A percentile compares a stretch with the other conserved stretches of the same genome.
These are phyloP conservation scores for Circinella umbellata DNA, from an alignment of 371 early-diverging fungal species.

Conservation along the genomic window DNA sequence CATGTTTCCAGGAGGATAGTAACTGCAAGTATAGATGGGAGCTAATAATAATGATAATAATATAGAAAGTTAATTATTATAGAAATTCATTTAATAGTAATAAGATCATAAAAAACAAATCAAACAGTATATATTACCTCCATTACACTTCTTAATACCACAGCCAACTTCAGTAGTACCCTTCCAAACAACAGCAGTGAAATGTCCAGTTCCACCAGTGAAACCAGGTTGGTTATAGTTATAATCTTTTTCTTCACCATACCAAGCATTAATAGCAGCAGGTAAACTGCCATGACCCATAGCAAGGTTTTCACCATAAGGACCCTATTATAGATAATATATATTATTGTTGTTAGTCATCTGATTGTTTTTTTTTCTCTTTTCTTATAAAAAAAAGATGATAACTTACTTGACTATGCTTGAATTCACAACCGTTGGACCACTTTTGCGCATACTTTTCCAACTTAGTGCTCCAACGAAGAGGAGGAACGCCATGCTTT, in stretches of 20 bases:
- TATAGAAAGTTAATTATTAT: background rate
- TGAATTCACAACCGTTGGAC: constrained; percentile 45
- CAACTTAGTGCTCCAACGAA: constrained; percentile 48
- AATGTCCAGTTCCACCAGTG: constrained; percentile 46
- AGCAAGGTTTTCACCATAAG: constrained; percentile 56
- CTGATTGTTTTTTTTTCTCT: background rate
- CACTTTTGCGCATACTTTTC: constrained; percentile 55
- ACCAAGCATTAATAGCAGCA: constrained; percentile 44
- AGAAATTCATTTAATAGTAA: background rate
- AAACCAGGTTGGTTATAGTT: constrained; percentile 41
- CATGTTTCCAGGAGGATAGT: constrained; percentile 51
- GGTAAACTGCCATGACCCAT: constrained; percentile 39
- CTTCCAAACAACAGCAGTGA: constrained; percentile 61
- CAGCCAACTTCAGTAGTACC: constrained; percentile 54
- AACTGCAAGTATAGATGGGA: constrained; percentile 54
- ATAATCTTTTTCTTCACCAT: constrained; percentile 46
- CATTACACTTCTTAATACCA: constrained; percentile 51
- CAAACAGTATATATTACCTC: background rate
- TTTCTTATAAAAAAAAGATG: background rate
- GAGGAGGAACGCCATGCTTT: constrained; percentile 43
- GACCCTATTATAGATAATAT: constrained; percentile 2
- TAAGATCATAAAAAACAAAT: no score
- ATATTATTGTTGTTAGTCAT: background rate
- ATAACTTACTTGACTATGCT: constrained; percentile 33
- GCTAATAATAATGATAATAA: background rate